Evolutionary conservation across 2,329 filamentous ascomycete species (phyloP), one percentile per base, ranked within the genome.

Genomic region (Botrytis sinoallii): DNA sequence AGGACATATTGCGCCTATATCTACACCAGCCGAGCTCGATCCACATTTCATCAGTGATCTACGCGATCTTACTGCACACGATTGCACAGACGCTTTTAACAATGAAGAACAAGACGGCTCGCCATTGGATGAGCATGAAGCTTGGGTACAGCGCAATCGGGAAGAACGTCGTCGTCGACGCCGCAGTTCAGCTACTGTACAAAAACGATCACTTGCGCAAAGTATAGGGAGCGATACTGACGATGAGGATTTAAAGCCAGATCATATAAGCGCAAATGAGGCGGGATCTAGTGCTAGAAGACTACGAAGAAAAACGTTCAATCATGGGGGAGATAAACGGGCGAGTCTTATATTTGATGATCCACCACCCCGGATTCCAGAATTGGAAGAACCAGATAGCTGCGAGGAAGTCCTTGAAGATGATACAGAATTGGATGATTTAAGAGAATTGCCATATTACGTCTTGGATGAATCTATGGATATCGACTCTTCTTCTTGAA

Each of bases 161-260:
- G 77, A 74, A 10, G 78, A 79, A 68, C 79, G 77, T 70, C 73
- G 79, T n/a, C 71, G 77, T 35, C 79, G 79, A 73, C 76, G 80
- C 48, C 77, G 80, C 65, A 79, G 78, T 66, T 79, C 77, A 7
- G 76, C 76, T 22, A 79, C 76, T 67, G 76, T 81, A 29, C 79
- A 80, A 65, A 82, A 82, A 73, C 73, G 81, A 29, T 80, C 78
- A 12, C 63, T 80, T 16, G 78, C 76, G 48, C 77, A 81, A 74
- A 81, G 79, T 71, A 80, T 82, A 52, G 80, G 80, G 10, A 80
- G 78, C 71, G 81, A 80, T 73, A 81, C 79, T 6, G 81, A 82
- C 68, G 79, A 82, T 22, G 80, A 81, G 68, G 81, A 82, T 69
- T 72, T 82, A 46, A 75, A 78, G 66, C 78, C 79, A 14, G 75